Evolutionary conservation across 2,329 filamentous ascomycete species (phyloP), one percentile per base, ranked within the genome.

Genomic region (Colletotrichum tropicale): DNA sequence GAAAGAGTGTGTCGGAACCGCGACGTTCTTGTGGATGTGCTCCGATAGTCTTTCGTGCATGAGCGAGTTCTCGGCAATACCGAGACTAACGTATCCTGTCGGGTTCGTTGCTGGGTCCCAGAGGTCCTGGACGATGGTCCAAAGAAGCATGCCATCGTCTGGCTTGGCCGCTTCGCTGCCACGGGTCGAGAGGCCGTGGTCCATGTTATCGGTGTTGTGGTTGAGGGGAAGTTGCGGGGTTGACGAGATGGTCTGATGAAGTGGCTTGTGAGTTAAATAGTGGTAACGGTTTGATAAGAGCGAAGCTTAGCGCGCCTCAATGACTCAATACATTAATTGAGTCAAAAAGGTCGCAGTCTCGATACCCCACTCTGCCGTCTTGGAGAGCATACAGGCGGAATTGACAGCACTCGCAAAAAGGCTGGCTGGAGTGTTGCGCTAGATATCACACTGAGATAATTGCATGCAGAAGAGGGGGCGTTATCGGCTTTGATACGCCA

Each of bases 51-150:
- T 78, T 21, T 84, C 78, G 71, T 90, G 88, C 88, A 90, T 89
- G 56, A 91, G 84, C 1, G 81, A 80, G 78, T 91, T 90, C 79
- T 91, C 89, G 8, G 89, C 89, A 2, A 90, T 83, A 1, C 88
- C 89, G 1, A 91, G 83, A 73, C 86, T 89, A 36, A 90, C 81
- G 75, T 86, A 89, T 30, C 89, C 89, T 16, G 81, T 77, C 0
- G 86, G 85, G 67, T 88, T 88, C 5, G 80, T 77, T 5, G 78
- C 64, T 0, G 85, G 83, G 69, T 88, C 78, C 83, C 85, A 91
- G 8, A 86, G 80, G 76, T 90, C 83, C 9, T 81, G 79, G 55
- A 89, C 80, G 52, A 90, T 83, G 13, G 87, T 83, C 85, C 87
- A 88, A 72, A 88, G 75, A 24, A 80, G 70, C 78, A 81, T 61